Conservation (phyloP, 2,329 filamentous ascomycete genomes). For the Penicillium glabrum region DNA sequence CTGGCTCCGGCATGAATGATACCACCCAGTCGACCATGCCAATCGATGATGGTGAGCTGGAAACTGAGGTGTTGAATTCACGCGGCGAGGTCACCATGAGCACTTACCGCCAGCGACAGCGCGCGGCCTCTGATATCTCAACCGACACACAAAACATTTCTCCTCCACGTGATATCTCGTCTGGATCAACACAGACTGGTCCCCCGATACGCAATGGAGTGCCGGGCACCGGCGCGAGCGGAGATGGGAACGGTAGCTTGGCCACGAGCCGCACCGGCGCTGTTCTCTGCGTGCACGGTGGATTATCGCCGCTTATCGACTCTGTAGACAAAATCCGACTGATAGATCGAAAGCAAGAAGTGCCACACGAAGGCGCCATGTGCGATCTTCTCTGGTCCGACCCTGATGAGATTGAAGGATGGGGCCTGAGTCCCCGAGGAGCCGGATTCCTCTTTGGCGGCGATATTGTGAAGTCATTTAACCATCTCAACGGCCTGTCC, state of each 20-base stretch:
- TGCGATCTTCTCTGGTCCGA: constrained; percentile 98
- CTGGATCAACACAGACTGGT: constrained; percentile 40
- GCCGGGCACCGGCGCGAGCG: constrained; percentile 76
- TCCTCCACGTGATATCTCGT: constrained; percentile 43
- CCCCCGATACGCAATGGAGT: constrained; percentile 62
- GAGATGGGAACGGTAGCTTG: constrained; percentile 58
- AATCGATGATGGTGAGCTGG: constrained; percentile 68
- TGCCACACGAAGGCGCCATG: constrained; percentile 98
- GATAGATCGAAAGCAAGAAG: constrained; percentile 95
- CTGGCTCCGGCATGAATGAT: constrained; percentile 47
- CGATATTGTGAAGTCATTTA: constrained; percentile 95
- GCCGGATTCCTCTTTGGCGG: constrained; percentile 94
- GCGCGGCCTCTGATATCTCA: constrained; percentile 33
- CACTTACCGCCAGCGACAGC: constrained; percentile 36
- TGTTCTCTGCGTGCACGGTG: constrained; percentile 93
- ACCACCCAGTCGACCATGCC: constrained; percentile 53
- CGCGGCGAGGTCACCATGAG: constrained; percentile 73
- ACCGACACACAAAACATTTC: constrained; percentile 39
- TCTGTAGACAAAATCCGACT: constrained; percentile 93
- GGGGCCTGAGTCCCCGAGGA: constrained; percentile 90
- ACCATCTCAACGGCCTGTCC: constrained; percentile 87
- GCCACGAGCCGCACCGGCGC: constrained; percentile 65
- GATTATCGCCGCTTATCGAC: constrained; percentile 86
- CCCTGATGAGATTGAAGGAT: constrained; percentile 95
- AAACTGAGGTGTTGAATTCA: constrained; percentile 90